Conservation (phyloP, 1,284 basidiomycete species). For the Agroathelia rolfsii region DNA sequence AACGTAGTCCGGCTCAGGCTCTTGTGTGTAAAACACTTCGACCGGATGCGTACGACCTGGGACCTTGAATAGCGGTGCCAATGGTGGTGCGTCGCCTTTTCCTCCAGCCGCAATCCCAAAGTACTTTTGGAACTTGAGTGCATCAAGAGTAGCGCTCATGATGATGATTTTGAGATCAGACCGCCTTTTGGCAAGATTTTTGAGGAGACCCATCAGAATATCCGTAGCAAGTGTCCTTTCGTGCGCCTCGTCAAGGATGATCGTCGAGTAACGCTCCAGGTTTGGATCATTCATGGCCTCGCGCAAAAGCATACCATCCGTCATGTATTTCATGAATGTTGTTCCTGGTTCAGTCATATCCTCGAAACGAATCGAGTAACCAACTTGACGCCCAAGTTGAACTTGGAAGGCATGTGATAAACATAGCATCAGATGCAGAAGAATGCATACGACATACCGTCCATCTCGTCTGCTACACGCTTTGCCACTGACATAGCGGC, state of each 20-base stretch:
- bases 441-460: conserved; percentile 55
- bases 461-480: conserved; percentile 98
- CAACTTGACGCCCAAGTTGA: conserved; percentile 86
- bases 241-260: conserved; percentile 98
- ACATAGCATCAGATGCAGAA: conserved; percentile 8
- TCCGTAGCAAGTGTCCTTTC: conserved; percentile 97
- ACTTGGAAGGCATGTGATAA: conserved; percentile 56
- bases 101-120: conserved; percentile 71
- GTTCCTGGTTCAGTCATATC: conserved; percentile 90
- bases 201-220: conserved; percentile 91
- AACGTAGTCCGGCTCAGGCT: conserved; percentile 94
- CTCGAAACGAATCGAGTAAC: conserved; percentile 98
- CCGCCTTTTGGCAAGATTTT: conserved; percentile 70
- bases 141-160: conserved; percentile 98
- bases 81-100: conserved; percentile 28
- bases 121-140: conserved; percentile 95
- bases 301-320: conserved; percentile 94
- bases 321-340: conserved; percentile 98
- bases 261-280: conserved; percentile 86
- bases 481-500: conserved; percentile 98
- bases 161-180: conserved; percentile 93
- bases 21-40: conserved; percentile 92
- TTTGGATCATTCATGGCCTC: conserved; percentile 97
- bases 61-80: conserved; percentile 93
- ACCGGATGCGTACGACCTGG: conserved; percentile 96